Conservation (phyloP, 163 green algal species). For the Picocystis sp. region DNA sequence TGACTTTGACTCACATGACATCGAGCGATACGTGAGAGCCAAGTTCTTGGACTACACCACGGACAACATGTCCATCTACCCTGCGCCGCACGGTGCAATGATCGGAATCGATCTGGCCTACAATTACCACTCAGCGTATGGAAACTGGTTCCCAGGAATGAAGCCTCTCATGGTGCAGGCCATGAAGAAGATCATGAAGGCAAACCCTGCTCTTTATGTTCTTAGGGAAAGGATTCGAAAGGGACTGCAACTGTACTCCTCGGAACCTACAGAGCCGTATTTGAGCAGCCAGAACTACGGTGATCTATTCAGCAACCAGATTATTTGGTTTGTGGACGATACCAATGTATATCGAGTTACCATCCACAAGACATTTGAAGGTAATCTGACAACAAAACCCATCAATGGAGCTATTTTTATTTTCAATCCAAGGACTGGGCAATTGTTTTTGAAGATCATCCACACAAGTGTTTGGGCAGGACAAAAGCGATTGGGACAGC, state of each 20-base stretch:
- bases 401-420: slow-evolving; percentile 99
- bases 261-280: slow-evolving; percentile 98
- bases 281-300: slow-evolving; percentile 82
- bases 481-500: slow-evolving; percentile 96
- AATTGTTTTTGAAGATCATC: slow-evolving; percentile 88
- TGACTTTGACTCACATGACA: slow-evolving; percentile 97
- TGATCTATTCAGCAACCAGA: slow-evolving; percentile 88
- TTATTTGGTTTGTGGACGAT: slow-evolving; percentile 99
- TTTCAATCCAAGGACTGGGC: slow-evolving; percentile 92
- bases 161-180: slow-evolving; percentile 87
- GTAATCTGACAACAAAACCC: slow-evolving; percentile 95
- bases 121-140: slow-evolving; percentile 93
- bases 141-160: slow-evolving; percentile 97
- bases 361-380: slow-evolving; percentile 99
- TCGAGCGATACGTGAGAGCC: slow-evolving; percentile 94
- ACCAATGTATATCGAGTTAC: slow-evolving; percentile 99
- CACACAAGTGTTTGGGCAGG: slow-evolving; percentile 96
- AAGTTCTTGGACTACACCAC: slow-evolving; percentile 99
- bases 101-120: slow-evolving; percentile 96
- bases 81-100: slow-evolving; percentile 84
- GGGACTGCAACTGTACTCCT: slow-evolving; percentile 92
- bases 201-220: slow-evolving; percentile 97
- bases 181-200: slow-evolving; percentile 73
- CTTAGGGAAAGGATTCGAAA: slow-evolving; percentile 96
- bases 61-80: slow-evolving; percentile 99